Base-by-base conservation (phyloP, 257 asterid genomes). In the Henckelia pumila region DNA sequence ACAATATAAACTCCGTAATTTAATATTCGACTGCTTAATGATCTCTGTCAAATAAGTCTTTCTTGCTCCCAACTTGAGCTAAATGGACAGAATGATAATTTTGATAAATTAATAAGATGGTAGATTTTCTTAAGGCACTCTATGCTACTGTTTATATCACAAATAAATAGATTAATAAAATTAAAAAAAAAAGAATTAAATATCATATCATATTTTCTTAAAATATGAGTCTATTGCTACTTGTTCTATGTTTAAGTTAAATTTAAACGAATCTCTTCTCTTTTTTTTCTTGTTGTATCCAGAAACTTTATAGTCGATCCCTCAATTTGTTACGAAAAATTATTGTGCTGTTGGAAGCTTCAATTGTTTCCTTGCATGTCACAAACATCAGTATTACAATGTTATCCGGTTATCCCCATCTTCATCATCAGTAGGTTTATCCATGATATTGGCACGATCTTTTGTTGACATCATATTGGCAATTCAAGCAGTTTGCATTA, bases 81-180 rank as follows among this genome's bases (percentile, higher is more conserved):
- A 17, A 8, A 28, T 16, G 11, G 33, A 44, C 1, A 49, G 4
- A 40, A 11, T 47, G 55, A 16, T 17, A 47, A 47, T 47, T 47
- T 47, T 17, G 20, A 71, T 28, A 10, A 23, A 16, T 14, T 22
- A 52, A 69, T 64, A 68, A 64, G 50, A 56, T 56, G 58, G 16
- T 40, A 17, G 2, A 14, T 47, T 16, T 11, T 40, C 19, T 1
- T 0, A 47, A 47, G 8, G 5, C 53, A 47, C 20, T 47, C 20
- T 16, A 16, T 47, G 53, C 19, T 47, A 47, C 53, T 14, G 53
- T 47, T 44, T 47, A 13, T 40, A 13, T 40, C n/a, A 40, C 5
- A 16, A 47, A 47, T 16, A 47, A 47, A 47, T 4, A 47, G 16
- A 4, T 40, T 14, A 40, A 11, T 40, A 40, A 13, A 40, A 35